A percentile compares a stretch with the other conserved stretches of the same genome.
Evolutionary conservation across 352 stramenopile genomes (phyloP).

Genomic region (Saprolegnia parasitica): DNA sequence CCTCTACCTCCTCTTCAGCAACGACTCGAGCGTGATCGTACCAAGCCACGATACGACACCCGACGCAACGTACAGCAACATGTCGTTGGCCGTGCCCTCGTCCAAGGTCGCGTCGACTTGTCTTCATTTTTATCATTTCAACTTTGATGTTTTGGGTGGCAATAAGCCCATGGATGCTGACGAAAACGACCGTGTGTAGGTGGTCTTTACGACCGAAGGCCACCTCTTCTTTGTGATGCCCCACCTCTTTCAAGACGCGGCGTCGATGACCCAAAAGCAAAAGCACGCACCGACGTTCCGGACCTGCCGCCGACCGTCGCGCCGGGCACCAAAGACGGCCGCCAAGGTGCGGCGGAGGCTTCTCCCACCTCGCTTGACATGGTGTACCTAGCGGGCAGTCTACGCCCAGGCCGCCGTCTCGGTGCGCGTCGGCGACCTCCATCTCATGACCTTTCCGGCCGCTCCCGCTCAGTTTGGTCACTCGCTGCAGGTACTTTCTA

Average conservation of each 20-base stretch:
- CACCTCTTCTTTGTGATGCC: slow-evolving; percentile 66
- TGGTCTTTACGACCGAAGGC: slow-evolving; percentile 81
- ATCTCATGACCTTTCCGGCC: slow-evolving; percentile 62
- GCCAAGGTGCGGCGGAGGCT: no score
- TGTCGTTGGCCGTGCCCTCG: no score
- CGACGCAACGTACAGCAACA: no score
- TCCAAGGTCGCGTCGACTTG: no score
- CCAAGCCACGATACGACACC: slow-evolving; percentile 37
- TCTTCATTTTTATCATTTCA: slow-evolving; percentile 1
- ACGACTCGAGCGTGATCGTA: slow-evolving; percentile 71
- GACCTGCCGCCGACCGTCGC: slow-evolving; percentile 37
- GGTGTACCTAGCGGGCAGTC: slow-evolving; percentile 35
- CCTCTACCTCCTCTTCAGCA: slow-evolving; percentile 98
- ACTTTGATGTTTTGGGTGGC: background rate
- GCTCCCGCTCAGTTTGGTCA: slow-evolving; percentile 62
- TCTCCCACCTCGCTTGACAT: slow-evolving; percentile 37
- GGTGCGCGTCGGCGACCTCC: slow-evolving; percentile 48
- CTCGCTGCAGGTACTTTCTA: slow-evolving; percentile 16
- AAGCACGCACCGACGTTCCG: slow-evolving; percentile 10
- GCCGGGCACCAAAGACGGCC: slow-evolving; percentile 54
- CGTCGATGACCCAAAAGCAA: slow-evolving; percentile 16
- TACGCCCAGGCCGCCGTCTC: slow-evolving; percentile 51
- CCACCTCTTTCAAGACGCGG: slow-evolving; percentile 42
- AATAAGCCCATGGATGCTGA: no score
- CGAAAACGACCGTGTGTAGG: no score